Base-by-base conservation (phyloP, 2,329 filamentous ascomycete species). In the Shiraia bambusicola region DNA sequence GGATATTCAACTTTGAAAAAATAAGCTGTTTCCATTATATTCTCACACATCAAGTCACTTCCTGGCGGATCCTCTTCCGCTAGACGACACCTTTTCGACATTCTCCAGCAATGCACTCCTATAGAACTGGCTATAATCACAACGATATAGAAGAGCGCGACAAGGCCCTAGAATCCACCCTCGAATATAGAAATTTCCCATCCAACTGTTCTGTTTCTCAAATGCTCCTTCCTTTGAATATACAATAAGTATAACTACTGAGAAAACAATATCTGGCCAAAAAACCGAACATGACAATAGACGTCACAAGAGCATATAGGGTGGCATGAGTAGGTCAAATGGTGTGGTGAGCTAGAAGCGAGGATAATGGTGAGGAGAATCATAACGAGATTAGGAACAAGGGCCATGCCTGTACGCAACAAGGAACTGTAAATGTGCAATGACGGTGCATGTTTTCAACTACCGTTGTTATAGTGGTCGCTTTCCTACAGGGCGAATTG, bases 81-180 rank as follows among this genome's bases (percentile, higher is more conserved):
- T 22, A 8, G 4, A 22, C 8, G 19, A 14, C 28, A 14, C 27
- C 31, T 31, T 24, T 27, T 26, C 19, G 9, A 40, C 16, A 22
- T 24, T 34, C 45, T 47, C 40, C 40, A 43, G 14, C 19, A 30
- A 28, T 47, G 45, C 17, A 43, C 40, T 13, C 40, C 40, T 3
- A 37, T 17, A 34, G 28, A 33, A 10, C 32, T 34, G 12, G 11
- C 31, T 4, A 28, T 26, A 14, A 40, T 14, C 45, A 47, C 40
- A n/a, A n/a, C 32, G 2, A 43, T 12, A 27, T 34, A 43, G 11
- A 29, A 25, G 17, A 47, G 11, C 8, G 24, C 34, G 12, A 48
- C 6, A 25, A 37, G 15, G 4, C 10, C 29, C 31, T 48, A 17
- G 6, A 44, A 15, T 3, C 33, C 45, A 14, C 26, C 29, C n/a